Evolutionary conservation across 2,329 filamentous ascomycete genomes (phyloP).

Genomic region (Xylaria arbuscula): DNA sequence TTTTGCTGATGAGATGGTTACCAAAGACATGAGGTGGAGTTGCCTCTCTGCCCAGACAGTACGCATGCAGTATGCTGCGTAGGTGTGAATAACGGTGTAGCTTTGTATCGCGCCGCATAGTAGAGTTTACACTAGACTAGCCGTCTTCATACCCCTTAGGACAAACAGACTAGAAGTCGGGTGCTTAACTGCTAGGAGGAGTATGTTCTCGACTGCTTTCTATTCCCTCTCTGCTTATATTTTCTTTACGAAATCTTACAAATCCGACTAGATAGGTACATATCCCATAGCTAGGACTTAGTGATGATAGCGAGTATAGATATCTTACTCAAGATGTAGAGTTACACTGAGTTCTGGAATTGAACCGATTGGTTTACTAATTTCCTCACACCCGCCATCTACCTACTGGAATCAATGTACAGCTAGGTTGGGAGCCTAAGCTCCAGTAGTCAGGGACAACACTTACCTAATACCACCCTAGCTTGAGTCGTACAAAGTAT

Average conservation of each 20-base stretch:
- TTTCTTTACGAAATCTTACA: conserved; percentile 7
- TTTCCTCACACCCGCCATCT: background rate
- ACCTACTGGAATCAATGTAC: too few relatives aligned
- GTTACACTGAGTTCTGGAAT: conserved; percentile 17
- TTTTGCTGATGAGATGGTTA: conserved; percentile 35
- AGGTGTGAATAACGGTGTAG: background rate
- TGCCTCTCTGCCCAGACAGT: background rate
- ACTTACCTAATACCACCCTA: background rate
- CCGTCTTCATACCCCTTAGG: background rate
- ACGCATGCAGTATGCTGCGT: background rate
- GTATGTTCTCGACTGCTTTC: background rate
- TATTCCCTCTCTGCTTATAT: conserved; percentile 10
- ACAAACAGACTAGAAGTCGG: background rate
- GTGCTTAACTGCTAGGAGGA: background rate
- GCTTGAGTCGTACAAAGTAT: background rate
- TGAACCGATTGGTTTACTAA: conserved; percentile 31
- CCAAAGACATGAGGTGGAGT: conserved; percentile 26
- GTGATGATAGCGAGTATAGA: background rate
- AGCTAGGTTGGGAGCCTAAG: too few relatives aligned
- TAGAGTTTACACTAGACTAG: background rate
- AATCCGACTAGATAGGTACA: conserved; percentile 12
- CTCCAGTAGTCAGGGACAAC: background rate
- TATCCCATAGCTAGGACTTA: background rate
- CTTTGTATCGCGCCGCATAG: background rate
- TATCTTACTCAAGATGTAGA: background rate